Percentiles rank a stretch among this genome's conserved stretches.
Evolutionary conservation across 1,284 basidiomycete genomes (phyloP).

Genomic region (Tilletiopsis washingtonensis): DNA sequence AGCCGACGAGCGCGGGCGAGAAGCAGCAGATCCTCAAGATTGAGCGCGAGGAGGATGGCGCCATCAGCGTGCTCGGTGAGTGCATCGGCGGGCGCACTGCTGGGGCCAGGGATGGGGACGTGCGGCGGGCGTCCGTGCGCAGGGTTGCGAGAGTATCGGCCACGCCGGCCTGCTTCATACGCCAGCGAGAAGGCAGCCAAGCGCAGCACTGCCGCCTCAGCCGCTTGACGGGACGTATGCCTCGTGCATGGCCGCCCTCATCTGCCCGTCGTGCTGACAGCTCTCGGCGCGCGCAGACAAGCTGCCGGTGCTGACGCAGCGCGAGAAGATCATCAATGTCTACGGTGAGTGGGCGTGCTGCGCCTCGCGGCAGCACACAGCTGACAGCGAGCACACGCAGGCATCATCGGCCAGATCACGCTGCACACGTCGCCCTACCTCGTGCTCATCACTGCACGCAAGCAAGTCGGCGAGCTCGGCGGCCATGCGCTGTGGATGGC

Average conservation of each 20-base stretch:
- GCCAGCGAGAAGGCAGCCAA: no score
- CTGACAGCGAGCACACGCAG: no score
- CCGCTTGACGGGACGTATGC: no score
- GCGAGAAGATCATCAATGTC: neutral
- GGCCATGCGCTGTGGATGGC: slow-evolving; percentile 80
- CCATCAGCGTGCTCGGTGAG: neutral
- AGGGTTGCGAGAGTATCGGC: no score
- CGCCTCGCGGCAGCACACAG: no score
- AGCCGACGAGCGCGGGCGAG: neutral
- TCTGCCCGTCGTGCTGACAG: no score
- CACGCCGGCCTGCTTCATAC: no score
- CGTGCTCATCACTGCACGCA: slow-evolving; percentile 76
- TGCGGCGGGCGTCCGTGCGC: no score
- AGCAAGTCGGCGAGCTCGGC: slow-evolving; percentile 63
- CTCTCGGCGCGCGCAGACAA: neutral
- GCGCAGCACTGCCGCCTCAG: no score
- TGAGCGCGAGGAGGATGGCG: neutral
- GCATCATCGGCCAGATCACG: slow-evolving; percentile 39
- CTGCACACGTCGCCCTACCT: slow-evolving; percentile 63
- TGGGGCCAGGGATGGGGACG: no score
- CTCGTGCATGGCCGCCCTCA: no score
- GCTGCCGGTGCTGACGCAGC: neutral
- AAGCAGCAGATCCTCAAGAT: neutral
- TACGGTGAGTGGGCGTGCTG: neutral
- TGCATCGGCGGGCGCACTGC: neutral